Evolutionary conservation across 2,329 filamentous ascomycete species (phyloP).

Genomic region (Parastagonospora nodorum): DNA sequence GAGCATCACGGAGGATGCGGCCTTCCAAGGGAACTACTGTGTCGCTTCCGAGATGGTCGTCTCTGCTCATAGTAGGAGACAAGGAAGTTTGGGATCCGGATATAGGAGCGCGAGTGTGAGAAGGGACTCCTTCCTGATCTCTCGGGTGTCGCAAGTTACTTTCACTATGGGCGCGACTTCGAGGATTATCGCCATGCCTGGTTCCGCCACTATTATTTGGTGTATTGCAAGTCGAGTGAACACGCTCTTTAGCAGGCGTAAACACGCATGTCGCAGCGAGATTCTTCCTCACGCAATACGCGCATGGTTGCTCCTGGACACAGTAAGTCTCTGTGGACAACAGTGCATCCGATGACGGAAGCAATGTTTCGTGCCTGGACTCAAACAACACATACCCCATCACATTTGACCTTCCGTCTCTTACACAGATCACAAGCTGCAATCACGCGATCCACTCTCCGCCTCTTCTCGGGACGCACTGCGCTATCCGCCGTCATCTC

Average conservation of each 20-base stretch:
- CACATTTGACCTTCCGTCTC: constrained; percentile 54
- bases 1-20: constrained; percentile 56
- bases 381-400: constrained; percentile 43
- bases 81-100: constrained; percentile 13
- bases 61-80: constrained; percentile 30
- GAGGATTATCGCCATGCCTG: constrained; percentile 3
- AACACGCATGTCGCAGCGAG: constrained; percentile 48
- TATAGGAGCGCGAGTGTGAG: too few relatives aligned
- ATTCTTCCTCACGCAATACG: constrained; percentile 53
- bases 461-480: constrained; percentile 23
- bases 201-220: constrained; percentile 14
- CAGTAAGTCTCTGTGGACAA: background rate
- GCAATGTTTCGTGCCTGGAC: background rate
- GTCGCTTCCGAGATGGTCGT: constrained; percentile 45
- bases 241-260: constrained; percentile 46
- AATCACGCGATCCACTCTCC: constrained; percentile 31
- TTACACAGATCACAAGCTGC: constrained; percentile 40
- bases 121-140: too few relatives aligned
- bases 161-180: constrained; percentile 8
- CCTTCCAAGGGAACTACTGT: constrained; percentile 51
- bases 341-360: background rate
- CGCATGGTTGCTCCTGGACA: constrained; percentile 50
- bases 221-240: constrained; percentile 37
- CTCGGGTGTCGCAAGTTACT: constrained; percentile 2
- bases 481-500: background rate